These are phyloP conservation scores for Musa balbisiana DNA, from an alignment of 202 grass and related monocot genomes.

Conservation along the genomic window DNA sequence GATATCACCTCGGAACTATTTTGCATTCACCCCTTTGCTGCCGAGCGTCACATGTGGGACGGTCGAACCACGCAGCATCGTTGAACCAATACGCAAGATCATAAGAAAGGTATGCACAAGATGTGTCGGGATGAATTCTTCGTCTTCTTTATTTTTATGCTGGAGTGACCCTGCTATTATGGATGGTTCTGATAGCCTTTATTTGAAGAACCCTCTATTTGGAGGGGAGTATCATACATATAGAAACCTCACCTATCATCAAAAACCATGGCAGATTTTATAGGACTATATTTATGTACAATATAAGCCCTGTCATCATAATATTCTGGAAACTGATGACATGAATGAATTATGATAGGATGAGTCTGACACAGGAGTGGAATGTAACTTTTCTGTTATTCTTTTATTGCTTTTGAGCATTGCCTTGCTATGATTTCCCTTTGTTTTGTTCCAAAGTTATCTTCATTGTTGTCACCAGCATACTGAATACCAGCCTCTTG, in stretches of 20 bases:
- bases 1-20: constrained; percentile 84
- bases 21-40: constrained; percentile 82
- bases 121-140: neutral
- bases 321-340: too few species aligned
- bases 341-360: too few species aligned
- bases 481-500: neutral
- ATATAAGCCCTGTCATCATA: too few species aligned
- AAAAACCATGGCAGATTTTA: too few species aligned
- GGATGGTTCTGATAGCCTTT: constrained; percentile 7
- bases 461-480: neutral
- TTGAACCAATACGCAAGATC: constrained; percentile 67
- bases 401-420: neutral
- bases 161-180: neutral
- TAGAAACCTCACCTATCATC: too few species aligned
- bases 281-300: too few species aligned
- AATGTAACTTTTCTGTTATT: too few species aligned
- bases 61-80: constrained; percentile 73
- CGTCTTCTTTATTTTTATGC: neutral
- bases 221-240: too few species aligned
- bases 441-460: neutral
- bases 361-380: too few species aligned
- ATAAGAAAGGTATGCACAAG: constrained; percentile 57
- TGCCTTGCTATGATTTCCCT: neutral
- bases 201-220: too few species aligned
- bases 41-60: constrained; percentile 87